Evolutionary conservation across 257 asterid genomes (phyloP), one percentile per base, ranked within the genome.

Genomic region (Lithospermum erythrorhizon): DNA sequence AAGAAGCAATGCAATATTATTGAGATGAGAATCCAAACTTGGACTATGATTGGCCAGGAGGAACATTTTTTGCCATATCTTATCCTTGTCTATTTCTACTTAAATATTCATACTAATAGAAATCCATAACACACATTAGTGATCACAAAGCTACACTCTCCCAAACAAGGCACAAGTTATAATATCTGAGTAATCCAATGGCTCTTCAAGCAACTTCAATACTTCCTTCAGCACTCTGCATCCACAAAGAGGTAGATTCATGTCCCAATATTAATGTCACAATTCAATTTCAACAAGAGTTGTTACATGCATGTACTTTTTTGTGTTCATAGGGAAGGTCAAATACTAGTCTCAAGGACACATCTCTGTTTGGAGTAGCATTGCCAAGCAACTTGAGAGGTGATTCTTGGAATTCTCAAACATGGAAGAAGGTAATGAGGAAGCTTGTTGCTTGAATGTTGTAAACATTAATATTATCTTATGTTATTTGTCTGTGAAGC

Each of bases 171-270:
- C 14, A 11, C n/a, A 54, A 3, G 17, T n/a, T n/a, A 19, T 3
- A n/a, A 41, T 27, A 30, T 32, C 24, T n/a, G 53, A 58, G 45
- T 63, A 47, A 45, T n/a, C 67, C 16, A 30, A 83, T 86, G 95
- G 88, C 90, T 66, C 80, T 83, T 22, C 95, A 83, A 67, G 84
- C 82, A n/a, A 78, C 86, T 63, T 47, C 79, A 9, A 61, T 77
- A 66, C 64, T 79, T 27, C 73, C 89, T 21, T 78, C 83, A 6
- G 51, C 89, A 45, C 79, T 75, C 35, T 67, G 79, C 65, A 66
- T 78, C 64, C 71, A 79, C 24, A 86, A 81, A 70, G 93, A 83
- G 95, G 93, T 85, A 64, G 29, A 1, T 35, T 35, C 13, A 8
- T 35, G 45, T 35, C 45, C 45, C 54, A 35, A 55, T 4, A 45